Evolutionary conservation across 1,139 yeast species (phyloP), one percentile per base, ranked within the genome.

Genomic region (Saccharomyces hybrid): DNA sequence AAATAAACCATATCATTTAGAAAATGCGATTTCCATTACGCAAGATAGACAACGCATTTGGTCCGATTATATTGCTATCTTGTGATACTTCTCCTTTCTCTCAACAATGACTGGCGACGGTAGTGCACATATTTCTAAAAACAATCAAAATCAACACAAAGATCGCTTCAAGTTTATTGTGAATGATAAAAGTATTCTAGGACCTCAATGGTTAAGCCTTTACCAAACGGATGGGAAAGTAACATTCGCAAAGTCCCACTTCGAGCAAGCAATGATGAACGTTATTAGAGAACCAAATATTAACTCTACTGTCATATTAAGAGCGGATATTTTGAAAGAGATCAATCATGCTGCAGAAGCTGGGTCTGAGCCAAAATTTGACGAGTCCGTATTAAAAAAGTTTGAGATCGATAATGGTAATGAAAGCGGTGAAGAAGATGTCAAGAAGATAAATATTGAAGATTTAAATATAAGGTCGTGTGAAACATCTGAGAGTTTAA

Each of bases 221-320:
- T 75, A 69, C 56, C 57, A 63, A n/a, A 63, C 72, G 1, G 60
- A 61, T 9, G 61, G 60, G 16, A 57, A 60, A 1, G 72, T 71
- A 1, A 65, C 65, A 7, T 77, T 76, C 59, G 64, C 64, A 13
- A 66, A 75, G 2, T 66, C 67, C 5, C 87, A 89, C 71, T 90
- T 84, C 65, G 83, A 82, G 56, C 72, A 74, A 9, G 96, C 96
- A 4, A 86, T 89, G 93, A 70, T 80, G 48, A 88, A 90, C 68
- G 76, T 91, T 58, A 85, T 91, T 54, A 77, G 79, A 57, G 90
- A 89, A 59, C 98, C 98, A 13, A 88, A 91, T 68, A 86, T 91
- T 70, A 91, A 91, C 70, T 91, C 97, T 7, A 87, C 97, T 0
- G 95, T 89, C 31, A 86, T 91, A 44, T 75, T 91, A 73, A 75